Evolutionary conservation across 768 basidiomycete genomes (phyloP), one percentile per base, ranked within the genome.

Genomic region (Hemileccinum rubropunctum): DNA sequence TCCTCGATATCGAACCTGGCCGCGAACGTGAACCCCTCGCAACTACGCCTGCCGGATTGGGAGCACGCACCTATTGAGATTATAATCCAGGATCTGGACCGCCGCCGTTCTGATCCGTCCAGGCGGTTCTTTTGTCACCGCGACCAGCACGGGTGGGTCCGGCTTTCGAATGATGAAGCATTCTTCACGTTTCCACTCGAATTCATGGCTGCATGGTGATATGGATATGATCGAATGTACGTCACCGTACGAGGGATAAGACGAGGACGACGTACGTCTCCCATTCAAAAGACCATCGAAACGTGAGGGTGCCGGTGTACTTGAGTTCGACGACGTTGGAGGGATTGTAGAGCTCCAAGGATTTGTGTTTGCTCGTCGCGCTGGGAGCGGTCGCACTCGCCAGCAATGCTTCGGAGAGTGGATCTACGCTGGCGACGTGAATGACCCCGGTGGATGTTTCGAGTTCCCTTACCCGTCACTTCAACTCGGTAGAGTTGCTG

Each of bases 151-250:
- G 37, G 91, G 86, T 6, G 91, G 91, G 56, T 93, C 91, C 9
- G 90, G 91, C 62, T 91, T 91, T 18, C 90, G 81, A 37, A 91
- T 65, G 67, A 92, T 80, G 66, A 77, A 91, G 67, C 89, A 91
- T 57, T 86, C 85, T 61, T 91, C 88, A 38, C 86, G 78, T 61
- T 82, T 87, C 90, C 91, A 93, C 61, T 91, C 90, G 54, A 89
- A 91, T 37, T 86, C 81, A 53, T 92, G 85, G 33, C 90, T 92
- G 59, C 23, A 33, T 17, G 23, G 20, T 30, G 40, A 44, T n/a
- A 14, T 9, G 12, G 12, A 41, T 35, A 13, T 7, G 20, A 11
- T 27, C 20, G 35, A n/a, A 20, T 83, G 67, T 52, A 88, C 83
- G 81, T 78, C 72, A 17, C 26, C 28, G 21, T 9, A 9, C 23